Percentiles rank a stretch among this genome's conserved stretches.
Evolutionary conservation across 192 early-diverging fungal genomes (phyloP).

Genomic region (Gonapodya prolifera): DNA sequence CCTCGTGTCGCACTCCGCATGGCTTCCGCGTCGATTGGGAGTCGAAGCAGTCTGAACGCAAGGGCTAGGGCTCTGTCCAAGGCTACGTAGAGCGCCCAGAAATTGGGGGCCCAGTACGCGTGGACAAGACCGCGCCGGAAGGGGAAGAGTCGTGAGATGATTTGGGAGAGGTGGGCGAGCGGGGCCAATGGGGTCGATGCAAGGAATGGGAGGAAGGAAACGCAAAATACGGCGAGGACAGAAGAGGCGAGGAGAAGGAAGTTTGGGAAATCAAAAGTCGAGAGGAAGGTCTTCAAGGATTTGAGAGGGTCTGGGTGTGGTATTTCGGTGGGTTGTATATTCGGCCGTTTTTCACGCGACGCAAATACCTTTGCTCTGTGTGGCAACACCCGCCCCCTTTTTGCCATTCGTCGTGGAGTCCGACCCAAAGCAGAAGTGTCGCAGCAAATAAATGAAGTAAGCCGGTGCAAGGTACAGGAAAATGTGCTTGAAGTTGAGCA

Average conservation of each 20-base stretch:
- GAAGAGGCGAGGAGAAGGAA: conserved; percentile 51
- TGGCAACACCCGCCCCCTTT: too few relatives aligned
- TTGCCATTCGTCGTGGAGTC: not conserved
- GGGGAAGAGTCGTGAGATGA: conserved; percentile 75
- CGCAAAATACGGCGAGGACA: conserved; percentile 55
- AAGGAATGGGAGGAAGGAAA: conserved; percentile 74
- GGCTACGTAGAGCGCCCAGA: conserved; percentile 88
- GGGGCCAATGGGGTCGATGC: too few relatives aligned
- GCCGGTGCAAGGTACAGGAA: conserved; percentile 84
- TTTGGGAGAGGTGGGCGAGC: conserved; percentile 63
- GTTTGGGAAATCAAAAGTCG: conserved; percentile 18
- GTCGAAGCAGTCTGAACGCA: not conserved
- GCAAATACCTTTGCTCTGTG: too few relatives aligned
- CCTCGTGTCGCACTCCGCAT: conserved; percentile 77
- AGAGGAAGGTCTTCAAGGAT: too few relatives aligned
- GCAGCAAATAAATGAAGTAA: conserved; percentile 80
- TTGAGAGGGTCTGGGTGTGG: too few relatives aligned
- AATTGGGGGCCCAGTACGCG: conserved; percentile 94
- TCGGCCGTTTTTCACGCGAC: too few relatives aligned
- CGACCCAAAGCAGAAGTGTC: conserved; percentile 55
- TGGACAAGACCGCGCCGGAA: conserved; percentile 95
- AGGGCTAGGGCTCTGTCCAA: conserved; percentile 57
- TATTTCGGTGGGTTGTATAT: too few relatives aligned
- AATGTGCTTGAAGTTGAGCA: conserved; percentile 97
- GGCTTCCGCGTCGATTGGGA: not conserved